These are phyloP conservation scores for Paramyrothecium roridum DNA, from an alignment of 2,329 filamentous ascomycete genomes.

Conservation along the genomic window DNA sequence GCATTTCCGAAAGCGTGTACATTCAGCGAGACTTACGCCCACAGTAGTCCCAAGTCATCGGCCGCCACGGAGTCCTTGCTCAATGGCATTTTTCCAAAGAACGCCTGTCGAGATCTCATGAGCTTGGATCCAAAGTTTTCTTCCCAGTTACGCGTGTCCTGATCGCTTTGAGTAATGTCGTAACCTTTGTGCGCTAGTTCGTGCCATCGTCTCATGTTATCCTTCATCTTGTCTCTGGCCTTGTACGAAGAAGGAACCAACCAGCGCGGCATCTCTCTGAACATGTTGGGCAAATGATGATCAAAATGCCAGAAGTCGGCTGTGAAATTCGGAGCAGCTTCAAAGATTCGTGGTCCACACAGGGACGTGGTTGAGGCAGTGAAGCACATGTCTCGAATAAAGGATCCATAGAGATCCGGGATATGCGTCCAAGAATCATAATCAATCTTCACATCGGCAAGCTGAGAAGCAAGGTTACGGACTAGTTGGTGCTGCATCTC, in stretches of 20 bases:
- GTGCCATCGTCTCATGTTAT: constrained; percentile 10
- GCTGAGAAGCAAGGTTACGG: not conserved
- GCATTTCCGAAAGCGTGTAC: too few species aligned
- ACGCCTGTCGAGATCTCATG: constrained; percentile 17
- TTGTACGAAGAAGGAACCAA: constrained; percentile 11
- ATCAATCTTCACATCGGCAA: not conserved
- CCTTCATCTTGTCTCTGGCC: constrained; percentile 8
- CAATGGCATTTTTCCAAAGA: constrained; percentile 10
- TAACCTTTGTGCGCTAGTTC: constrained; percentile 4
- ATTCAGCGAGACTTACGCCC: constrained; percentile 11
- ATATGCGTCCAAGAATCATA: constrained; percentile 1
- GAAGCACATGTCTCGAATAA: constrained; percentile 3
- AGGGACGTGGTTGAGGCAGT: not conserved
- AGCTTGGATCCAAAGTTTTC: constrained; percentile 17
- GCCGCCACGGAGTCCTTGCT: constrained; percentile 10
- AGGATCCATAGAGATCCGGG: constrained; percentile 1
- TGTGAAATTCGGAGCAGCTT: constrained; percentile 9
- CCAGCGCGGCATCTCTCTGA: constrained; percentile 13
- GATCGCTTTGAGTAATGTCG: constrained; percentile 4
- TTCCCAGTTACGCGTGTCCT: constrained; percentile 14
- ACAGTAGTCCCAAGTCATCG: constrained; percentile 16
- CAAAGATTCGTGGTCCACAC: constrained; percentile 6
- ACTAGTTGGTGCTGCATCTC: constrained; percentile 2
- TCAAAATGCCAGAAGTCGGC: constrained; percentile 17
- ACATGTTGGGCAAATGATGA: constrained; percentile 9